Percentiles rank a stretch among this genome's conserved stretches.
phyloP scores from a whole-genome alignment of 352 stramenopile species.

The Pythium dissotocum region DNA sequence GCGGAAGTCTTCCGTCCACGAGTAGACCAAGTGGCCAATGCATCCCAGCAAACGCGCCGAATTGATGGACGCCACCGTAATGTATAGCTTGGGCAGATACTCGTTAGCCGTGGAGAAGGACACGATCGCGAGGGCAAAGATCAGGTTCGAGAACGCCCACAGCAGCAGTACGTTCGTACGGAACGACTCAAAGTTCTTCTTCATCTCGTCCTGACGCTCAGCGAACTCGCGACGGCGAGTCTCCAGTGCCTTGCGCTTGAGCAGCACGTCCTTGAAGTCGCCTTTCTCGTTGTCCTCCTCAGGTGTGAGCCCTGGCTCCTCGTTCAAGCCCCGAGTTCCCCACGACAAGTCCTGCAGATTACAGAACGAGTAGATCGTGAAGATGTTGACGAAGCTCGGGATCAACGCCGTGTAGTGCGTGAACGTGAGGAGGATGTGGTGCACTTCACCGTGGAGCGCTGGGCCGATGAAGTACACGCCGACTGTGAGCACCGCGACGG shows the following conservation, averaged over 20 bases:
- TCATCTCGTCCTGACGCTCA: constrained; percentile 58
- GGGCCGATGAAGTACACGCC: constrained; percentile 86
- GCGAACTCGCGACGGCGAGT: constrained; percentile 65
- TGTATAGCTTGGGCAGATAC: constrained; percentile 74
- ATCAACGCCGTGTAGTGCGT: constrained; percentile 87
- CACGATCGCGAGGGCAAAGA: constrained; percentile 72
- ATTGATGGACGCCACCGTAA: constrained; percentile 74
- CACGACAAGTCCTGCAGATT: constrained; percentile 89
- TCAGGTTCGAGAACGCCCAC: constrained; percentile 85
- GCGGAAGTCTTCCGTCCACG: constrained; percentile 43
- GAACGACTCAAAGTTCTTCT: constrained; percentile 83
- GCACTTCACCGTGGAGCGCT: constrained; percentile 74
- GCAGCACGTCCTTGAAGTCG: constrained; percentile 85
- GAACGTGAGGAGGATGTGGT: constrained; percentile 86
- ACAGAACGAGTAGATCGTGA: constrained; percentile 90
- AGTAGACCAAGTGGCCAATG: constrained; percentile 75
- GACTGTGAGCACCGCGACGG: constrained; percentile 66
- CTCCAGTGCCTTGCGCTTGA: constrained; percentile 70
- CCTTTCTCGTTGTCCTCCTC: constrained; percentile 70
- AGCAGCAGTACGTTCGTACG: constrained; percentile 79
- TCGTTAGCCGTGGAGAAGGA: constrained; percentile 54
- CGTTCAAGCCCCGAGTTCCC: constrained; percentile 75
- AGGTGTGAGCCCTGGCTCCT: constrained; percentile 45
- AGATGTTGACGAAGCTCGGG: constrained; percentile 89
- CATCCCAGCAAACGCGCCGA: constrained; percentile 59